Conservation (phyloP, 106 monocot species). For the Platanthera zijinensis region DNA sequence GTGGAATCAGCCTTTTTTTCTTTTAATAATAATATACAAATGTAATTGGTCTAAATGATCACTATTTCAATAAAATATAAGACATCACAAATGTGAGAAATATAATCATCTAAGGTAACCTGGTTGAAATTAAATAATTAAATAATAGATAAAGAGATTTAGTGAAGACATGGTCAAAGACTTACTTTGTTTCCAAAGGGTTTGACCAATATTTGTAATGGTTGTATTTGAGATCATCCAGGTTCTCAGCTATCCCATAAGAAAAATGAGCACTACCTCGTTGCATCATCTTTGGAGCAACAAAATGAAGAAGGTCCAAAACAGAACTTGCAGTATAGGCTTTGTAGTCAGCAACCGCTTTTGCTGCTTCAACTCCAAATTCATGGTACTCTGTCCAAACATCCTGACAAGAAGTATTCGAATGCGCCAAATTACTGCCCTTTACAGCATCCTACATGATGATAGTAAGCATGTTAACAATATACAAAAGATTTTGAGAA, state of each 20-base stretch:
- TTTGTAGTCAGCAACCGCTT: conserved; percentile 89
- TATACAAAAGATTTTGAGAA: neutral
- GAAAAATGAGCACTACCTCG: conserved; percentile 94
- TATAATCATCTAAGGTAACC: neutral
- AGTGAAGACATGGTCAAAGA: neutral
- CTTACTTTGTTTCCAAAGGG: conserved; percentile 92
- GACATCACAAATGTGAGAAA: neutral
- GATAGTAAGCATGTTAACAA: conserved; percentile 1
- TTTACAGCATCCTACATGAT: conserved; percentile 67
- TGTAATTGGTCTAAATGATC: neutral
- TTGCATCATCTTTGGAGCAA: conserved; percentile 99
- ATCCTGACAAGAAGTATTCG: conserved; percentile 74
- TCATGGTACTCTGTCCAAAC: conserved; percentile 96
- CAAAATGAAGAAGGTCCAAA: conserved; percentile 85
- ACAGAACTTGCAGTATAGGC: conserved; percentile 63
- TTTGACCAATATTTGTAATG: conserved; percentile 99
- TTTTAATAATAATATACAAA: neutral
- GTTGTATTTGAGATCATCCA: conserved; percentile 79
- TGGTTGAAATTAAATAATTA: neutral
- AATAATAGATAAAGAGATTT: neutral
- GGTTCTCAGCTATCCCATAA: conserved; percentile 90
- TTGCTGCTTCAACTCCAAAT: conserved; percentile 69
- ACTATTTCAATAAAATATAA: neutral
- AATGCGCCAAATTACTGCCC: conserved; percentile 46
- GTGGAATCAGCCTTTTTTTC: neutral